A percentile compares a stretch with the other conserved stretches of the same genome.
Evolutionary conservation across 495 filamentous ascomycete genomes (phyloP).

Genomic region (Penicillium ochrochloron): DNA sequence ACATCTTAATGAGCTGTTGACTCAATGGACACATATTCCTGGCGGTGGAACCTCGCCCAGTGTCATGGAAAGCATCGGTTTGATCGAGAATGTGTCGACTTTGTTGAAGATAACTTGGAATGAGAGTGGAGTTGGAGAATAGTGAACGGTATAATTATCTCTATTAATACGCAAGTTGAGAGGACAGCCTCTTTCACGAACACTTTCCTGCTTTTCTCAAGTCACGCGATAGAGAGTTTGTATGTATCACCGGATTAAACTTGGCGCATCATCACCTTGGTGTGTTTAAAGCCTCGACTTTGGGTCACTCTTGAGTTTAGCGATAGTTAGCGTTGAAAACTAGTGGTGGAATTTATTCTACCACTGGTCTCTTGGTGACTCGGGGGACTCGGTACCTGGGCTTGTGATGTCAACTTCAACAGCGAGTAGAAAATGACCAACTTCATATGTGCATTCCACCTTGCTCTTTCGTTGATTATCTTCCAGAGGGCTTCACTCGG

Average conservation of each 20-base stretch:
- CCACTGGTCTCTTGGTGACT: no score
- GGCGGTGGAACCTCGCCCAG: constrained; percentile 32
- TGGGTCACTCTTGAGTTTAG: no score
- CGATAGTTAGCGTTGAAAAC: no score
- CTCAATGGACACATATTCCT: constrained; percentile 27
- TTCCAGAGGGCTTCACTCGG: not conserved
- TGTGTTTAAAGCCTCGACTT: no score
- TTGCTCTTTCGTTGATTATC: not conserved
- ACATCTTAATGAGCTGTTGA: constrained; percentile 22
- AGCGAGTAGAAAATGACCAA: not conserved
- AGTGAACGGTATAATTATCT: not conserved
- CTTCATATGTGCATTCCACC: no score
- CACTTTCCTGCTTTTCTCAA: no score
- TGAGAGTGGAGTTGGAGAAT: constrained; percentile 1
- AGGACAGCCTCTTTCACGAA: no score
- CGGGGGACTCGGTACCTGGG: no score
- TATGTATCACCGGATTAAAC: no score
- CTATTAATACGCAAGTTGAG: not conserved
- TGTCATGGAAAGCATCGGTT: constrained; percentile 22
- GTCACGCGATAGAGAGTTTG: no score
- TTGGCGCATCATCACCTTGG: no score
- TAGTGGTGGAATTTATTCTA: no score
- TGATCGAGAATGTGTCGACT: constrained; percentile 38
- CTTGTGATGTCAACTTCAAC: not conserved
- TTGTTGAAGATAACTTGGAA: constrained; percentile 14